Base-by-base conservation (phyloP, 257 asterid species). In the Echium plantagineum region DNA sequence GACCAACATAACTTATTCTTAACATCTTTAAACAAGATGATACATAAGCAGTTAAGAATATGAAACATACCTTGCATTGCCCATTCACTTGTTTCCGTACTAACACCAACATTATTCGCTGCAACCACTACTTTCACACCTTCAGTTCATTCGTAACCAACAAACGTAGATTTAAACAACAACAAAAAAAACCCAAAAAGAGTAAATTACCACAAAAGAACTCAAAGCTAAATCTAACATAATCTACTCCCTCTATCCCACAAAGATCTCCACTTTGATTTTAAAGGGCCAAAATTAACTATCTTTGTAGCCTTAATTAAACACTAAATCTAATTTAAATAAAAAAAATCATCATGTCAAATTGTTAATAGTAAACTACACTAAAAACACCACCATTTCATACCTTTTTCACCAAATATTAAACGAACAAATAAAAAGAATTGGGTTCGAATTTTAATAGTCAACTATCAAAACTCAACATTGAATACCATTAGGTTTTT, bases 31-130 rank as follows among this genome's bases (percentile, higher is more conserved):
- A 52, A 56, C 4, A 10, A 31, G 54, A 56, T 20, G 6, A 13
- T 38, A 21, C 21, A 35, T 21, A 55, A 61, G 5, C 21, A 48
- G 32, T 28, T 28, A 6, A 28, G 32, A 46, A 69, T 31, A 20
- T 38, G 38, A 13, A 19, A 30, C 52, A 26, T 70, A 85, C 98
- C 98, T 85, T 87, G 98, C 82, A 88, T 73, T 52, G 84, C 94
- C 98, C 96, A 90, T 79, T 90, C 95, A 64, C 77, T 80, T 56
- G 85, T 74, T 72, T 82, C 91, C 24, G 83, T 38, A 71, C 80
- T 80, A 20, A 79, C 75, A 70, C 80, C 90, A 13, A 57, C 82
- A 68, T 87, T 95, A 57, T 94, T 81, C 19, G 94, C 75, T 35
- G 98, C 91, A 57, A 72, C 73, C 72, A 70, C 61, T 58, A 63